These are phyloP conservation scores for Paramecium octaurelia DNA, from an alignment of 73 alveolate species.

Conservation along the genomic window DNA sequence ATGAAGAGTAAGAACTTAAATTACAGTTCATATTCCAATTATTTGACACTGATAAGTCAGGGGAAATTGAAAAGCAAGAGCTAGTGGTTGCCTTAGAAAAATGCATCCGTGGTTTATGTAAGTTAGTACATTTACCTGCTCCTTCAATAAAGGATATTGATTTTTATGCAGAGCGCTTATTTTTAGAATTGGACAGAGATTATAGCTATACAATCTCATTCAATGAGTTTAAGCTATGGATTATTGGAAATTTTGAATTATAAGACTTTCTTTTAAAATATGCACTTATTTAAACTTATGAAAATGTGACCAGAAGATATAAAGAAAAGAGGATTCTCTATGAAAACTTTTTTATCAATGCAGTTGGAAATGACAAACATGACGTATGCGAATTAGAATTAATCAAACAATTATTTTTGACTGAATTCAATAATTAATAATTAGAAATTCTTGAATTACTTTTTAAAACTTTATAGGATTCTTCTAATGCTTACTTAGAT, in stretches of 20 bases:
- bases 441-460: neutral
- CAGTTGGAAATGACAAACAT: neutral
- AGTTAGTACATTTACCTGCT: slow-evolving; percentile 36
- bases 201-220: neutral
- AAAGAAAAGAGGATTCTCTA: neutral
- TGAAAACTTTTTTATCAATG: slow-evolving; percentile 14
- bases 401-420: neutral
- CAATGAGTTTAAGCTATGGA: slow-evolving; percentile 42
- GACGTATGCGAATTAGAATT: neutral
- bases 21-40: slow-evolving; percentile 13
- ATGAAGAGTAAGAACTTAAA: slow-evolving; percentile 39
- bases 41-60: slow-evolving; percentile 47
- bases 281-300: neutral
- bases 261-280: slow-evolving; percentile 42
- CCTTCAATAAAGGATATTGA: slow-evolving; percentile 30
- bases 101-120: slow-evolving; percentile 30
- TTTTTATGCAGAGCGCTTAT: slow-evolving; percentile 36
- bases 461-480: slow-evolving; percentile 20
- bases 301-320: neutral
- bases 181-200: slow-evolving; percentile 37
- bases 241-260: slow-evolving; percentile 36
- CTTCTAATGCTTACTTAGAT: slow-evolving; percentile 5
- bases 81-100: neutral
- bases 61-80: slow-evolving; percentile 30
- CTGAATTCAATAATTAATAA: slow-evolving; percentile 38